phyloP scores from a whole-genome alignment of 2,329 filamentous ascomycete genomes.

The Pestalotiopsis sp. region DNA sequence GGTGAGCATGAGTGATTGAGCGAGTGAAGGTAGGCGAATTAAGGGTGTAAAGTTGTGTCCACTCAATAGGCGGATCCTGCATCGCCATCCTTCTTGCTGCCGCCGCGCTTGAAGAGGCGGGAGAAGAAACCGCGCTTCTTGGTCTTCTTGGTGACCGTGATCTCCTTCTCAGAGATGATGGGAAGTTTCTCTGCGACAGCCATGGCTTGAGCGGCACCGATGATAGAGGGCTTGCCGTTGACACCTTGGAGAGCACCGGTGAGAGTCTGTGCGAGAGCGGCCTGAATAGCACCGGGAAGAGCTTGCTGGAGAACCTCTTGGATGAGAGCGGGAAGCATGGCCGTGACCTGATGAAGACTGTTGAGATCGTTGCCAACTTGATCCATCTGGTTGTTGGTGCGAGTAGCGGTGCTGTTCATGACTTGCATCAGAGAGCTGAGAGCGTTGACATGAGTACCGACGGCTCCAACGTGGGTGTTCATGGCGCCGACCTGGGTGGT shows the following conservation, averaged over 20 bases:
- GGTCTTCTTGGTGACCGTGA: not conserved
- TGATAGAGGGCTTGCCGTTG: slow-evolving; percentile 1
- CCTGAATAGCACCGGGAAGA: slow-evolving; percentile 15
- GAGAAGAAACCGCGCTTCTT: slow-evolving; percentile 12
- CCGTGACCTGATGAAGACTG: slow-evolving; percentile 25
- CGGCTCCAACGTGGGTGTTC: slow-evolving; percentile 22
- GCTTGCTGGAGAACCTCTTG: slow-evolving; percentile 15
- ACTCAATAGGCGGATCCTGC: not conserved
- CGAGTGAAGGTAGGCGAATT: too few species aligned
- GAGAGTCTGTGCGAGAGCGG: slow-evolving; percentile 19
- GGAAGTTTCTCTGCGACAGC: not conserved
- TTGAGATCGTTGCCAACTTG: slow-evolving; percentile 17
- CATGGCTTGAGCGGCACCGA: not conserved
- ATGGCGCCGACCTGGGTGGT: slow-evolving; percentile 26
- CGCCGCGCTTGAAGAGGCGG: slow-evolving; percentile 10
- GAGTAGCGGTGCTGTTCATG: slow-evolving; percentile 24
- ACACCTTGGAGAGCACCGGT: slow-evolving; percentile 15
- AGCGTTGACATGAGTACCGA: slow-evolving; percentile 23
- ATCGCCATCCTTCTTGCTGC: slow-evolving; percentile 4
- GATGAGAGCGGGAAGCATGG: slow-evolving; percentile 27
- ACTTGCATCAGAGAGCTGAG: slow-evolving; percentile 25
- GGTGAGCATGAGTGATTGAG: too few species aligned
- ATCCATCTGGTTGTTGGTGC: slow-evolving; percentile 8
- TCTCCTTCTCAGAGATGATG: not conserved
- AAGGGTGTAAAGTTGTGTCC: not conserved